These are phyloP conservation scores for Yamadazyma conglobata DNA, from an alignment of 1,139 yeast genomes.

Conservation along the genomic window DNA sequence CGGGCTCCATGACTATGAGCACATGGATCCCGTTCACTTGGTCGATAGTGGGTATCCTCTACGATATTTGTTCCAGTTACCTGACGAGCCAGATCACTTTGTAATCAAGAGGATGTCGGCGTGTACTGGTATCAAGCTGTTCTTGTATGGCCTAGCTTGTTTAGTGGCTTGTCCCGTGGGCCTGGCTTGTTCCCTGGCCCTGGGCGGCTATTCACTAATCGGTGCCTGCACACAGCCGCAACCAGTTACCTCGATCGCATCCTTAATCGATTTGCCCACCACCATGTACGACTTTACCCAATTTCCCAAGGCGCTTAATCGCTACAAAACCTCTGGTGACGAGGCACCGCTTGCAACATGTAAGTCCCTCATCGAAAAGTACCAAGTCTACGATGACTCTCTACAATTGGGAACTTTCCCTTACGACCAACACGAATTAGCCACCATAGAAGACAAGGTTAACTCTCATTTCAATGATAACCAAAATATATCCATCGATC, in stretches of 20 bases:
- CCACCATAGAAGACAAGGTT: conserved; percentile 2
- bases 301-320: conserved; percentile 13
- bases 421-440: conserved; percentile 4
- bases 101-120: too few relatives aligned
- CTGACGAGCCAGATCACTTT: conserved; percentile 38
- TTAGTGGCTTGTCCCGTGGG: too few relatives aligned
- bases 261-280: too few relatives aligned
- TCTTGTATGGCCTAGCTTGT: too few relatives aligned
- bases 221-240: too few relatives aligned
- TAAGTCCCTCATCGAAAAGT: conserved; percentile 1
- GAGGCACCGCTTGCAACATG: conserved; percentile 1
- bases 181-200: too few relatives aligned
- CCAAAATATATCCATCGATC: conserved; percentile 3
- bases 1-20: conserved; percentile 80
- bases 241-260: too few relatives aligned
- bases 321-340: conserved; percentile 7
- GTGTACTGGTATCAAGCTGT: too few relatives aligned
- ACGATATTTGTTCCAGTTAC: conserved; percentile 64
- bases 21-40: conserved; percentile 92
- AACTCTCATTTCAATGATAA: conserved; percentile 8
- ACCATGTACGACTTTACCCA: conserved; percentile 12
- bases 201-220: too few relatives aligned
- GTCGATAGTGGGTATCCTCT: conserved; percentile 65
- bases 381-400: conserved; percentile 2
- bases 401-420: conserved; percentile 1